Conservation (phyloP, 2,329 filamentous ascomycete genomes). For the Aspergillus clavatus region DNA sequence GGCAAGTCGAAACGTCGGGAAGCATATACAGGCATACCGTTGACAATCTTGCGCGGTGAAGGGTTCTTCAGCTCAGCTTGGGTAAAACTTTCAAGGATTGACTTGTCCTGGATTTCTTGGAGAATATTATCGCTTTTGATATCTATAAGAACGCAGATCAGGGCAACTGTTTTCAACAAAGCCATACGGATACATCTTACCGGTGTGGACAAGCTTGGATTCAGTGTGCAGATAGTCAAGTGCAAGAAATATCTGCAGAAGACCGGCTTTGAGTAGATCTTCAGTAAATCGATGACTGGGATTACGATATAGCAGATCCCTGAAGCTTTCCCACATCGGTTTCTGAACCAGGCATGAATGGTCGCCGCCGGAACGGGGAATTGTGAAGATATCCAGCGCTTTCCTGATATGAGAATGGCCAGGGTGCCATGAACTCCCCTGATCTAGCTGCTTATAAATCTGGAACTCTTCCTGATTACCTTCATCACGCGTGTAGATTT, state of each 20-base stretch:
- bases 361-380: conserved; percentile 20
- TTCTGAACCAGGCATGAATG: conserved; percentile 34
- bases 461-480: conserved; percentile 21
- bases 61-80: conserved; percentile 33
- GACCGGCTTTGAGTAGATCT: conserved; percentile 34
- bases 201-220: conserved; percentile 44
- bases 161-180: too few species aligned
- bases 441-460: conserved; percentile 26
- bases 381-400: conserved; percentile 29
- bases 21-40: conserved; percentile 31
- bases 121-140: conserved; percentile 44
- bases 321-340: conserved; percentile 40
- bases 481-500: conserved; percentile 21
- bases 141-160: conserved; percentile 22
- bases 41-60: conserved; percentile 34
- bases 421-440: conserved; percentile 22
- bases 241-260: conserved; percentile 38
- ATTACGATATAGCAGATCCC: conserved; percentile 36
- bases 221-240: conserved; percentile 43
- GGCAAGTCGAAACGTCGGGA: conserved; percentile 33
- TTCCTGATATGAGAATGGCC: conserved; percentile 26
- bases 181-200: too few species aligned
- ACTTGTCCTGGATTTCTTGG: conserved; percentile 31
- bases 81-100: conserved; percentile 34
- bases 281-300: conserved; percentile 35